Base-by-base conservation (phyloP, 2,329 filamentous ascomycete species). In the Colletotrichum karsti region DNA sequence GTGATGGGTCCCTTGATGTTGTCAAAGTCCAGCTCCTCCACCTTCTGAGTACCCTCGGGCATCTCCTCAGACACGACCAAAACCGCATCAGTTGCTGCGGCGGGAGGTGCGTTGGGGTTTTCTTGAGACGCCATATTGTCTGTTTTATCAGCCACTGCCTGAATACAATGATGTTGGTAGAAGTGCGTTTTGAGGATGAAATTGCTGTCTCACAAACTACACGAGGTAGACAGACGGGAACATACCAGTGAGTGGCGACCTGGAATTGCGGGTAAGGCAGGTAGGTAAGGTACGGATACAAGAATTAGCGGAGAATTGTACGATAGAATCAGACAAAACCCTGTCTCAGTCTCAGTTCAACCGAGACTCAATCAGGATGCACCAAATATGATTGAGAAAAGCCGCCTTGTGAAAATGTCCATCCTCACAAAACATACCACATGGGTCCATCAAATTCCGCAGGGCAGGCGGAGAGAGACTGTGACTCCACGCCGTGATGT, bases 21-120 rank as follows among this genome's bases (percentile, higher is more conserved):
- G 82, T 98, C 92, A 82, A 98, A 99, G 77, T 99, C 95, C 69
- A 98, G 88, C 74, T 97, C 96, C 77, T 92, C 89, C 37, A 99
- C 95, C 77, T 93, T 88, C 72, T 91, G 90, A n/a, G 93, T 89
- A 51, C 87, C 91, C 61, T 90, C 87, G 15, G 95, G 93, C 77
- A 97, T 90, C 61, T 93, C 92, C 64, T 92, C 91, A 2, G 95
- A 98, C 55, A 91, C 87, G 73, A 95, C 92, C 57, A 98, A 86
- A 51, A 98, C 95, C 30, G 95, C 95, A 78, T 92, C 90, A 53
- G 91, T 93, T 63, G 90, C 91, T 70, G 85, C 85, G 10, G 85
- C 77, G 6, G 91, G 91, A n/a, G 87, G 86, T 26, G 77, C 77
- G 73, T 83, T 80, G 30, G 66, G 35, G 37, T 57, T 62, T 22